Percentiles rank a stretch among this genome's conserved stretches.
These are phyloP conservation scores for Pterulicium gracile DNA, from an alignment of 1,284 basidiomycete genomes.

Conservation along the genomic window DNA sequence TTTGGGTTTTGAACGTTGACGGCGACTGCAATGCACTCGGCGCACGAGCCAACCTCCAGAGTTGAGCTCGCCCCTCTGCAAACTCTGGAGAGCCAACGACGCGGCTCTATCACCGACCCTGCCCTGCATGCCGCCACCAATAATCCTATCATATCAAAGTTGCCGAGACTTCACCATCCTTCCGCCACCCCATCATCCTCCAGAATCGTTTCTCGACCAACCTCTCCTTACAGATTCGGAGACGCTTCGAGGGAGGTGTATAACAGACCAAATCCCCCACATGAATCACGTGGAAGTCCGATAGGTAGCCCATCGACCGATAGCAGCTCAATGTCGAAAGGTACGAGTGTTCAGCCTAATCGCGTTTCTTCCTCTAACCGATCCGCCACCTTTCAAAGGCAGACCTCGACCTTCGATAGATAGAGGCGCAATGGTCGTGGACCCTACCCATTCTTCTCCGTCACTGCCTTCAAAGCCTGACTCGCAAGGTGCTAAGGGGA, in stretches of 20 bases:
- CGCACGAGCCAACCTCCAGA: conserved; percentile 8
- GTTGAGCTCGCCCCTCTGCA: conserved; percentile 58
- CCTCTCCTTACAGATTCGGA: conserved; percentile 38
- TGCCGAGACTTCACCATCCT: conserved; percentile 21
- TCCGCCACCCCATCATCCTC: conserved; percentile 21
- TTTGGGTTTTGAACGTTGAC: not conserved
- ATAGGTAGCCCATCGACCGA: conserved; percentile 23
- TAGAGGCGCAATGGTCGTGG: not conserved
- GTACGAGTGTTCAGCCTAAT: conserved; percentile 2
- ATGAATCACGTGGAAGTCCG: conserved; percentile 13
- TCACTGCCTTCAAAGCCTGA: conserved; percentile 9
- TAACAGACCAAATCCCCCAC: conserved; percentile 9
- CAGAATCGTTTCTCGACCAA: conserved; percentile 36
- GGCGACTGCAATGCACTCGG: conserved; percentile 1
- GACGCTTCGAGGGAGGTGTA: conserved; percentile 7
- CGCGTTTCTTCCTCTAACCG: conserved; percentile 13
- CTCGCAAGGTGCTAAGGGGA: conserved; percentile 39
- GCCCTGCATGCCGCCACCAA: conserved; percentile 51
- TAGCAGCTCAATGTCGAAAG: conserved; percentile 37
- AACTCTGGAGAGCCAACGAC: conserved; percentile 64
- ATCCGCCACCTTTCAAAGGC: conserved; percentile 18
- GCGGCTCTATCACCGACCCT: conserved; percentile 73
- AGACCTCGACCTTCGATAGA: conserved; percentile 20
- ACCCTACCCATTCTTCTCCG: not conserved
- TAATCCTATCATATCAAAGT: conserved; percentile 21